These are phyloP conservation scores for Schizosaccharomyces osmophilus DNA, from an alignment of 805 yeast genomes.

Conservation along the genomic window DNA sequence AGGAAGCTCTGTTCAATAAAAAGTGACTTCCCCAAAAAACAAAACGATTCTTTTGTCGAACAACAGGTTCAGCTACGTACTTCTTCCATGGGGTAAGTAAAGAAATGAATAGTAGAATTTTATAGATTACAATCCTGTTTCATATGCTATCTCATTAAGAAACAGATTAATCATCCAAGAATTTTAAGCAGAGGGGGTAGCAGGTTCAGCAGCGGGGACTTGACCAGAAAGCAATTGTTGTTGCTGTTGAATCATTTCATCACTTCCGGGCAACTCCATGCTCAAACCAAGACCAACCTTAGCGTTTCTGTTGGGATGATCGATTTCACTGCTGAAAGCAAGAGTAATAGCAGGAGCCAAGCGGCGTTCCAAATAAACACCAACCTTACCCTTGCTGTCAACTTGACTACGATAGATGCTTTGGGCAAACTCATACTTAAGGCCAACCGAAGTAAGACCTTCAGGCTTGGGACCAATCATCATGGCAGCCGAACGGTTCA, in stretches of 20 bases:
- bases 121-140: too few species aligned
- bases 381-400: conserved; percentile 74
- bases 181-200: conserved; percentile 5
- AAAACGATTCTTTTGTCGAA: too few species aligned
- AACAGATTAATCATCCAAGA: neutral
- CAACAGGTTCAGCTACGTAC: too few species aligned
- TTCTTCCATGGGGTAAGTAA: too few species aligned
- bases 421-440: conserved; percentile 93
- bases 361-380: conserved; percentile 78
- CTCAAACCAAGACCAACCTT: conserved; percentile 14
- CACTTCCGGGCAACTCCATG: conserved; percentile 1
- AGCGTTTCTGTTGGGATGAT: conserved; percentile 56
- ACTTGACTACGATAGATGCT: conserved; percentile 74
- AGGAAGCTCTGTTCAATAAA: too few species aligned
- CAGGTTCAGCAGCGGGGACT: conserved; percentile 8
- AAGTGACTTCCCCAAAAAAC: too few species aligned
- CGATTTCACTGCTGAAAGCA: conserved; percentile 76
- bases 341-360: conserved; percentile 76
- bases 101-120: too few species aligned
- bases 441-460: conserved; percentile 83
- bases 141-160: neutral
- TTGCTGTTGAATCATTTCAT: conserved; percentile 1
- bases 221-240: conserved; percentile 8
- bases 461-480: conserved; percentile 28
- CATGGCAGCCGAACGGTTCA: conserved; percentile 10